A percentile compares a stretch with the other conserved stretches of the same genome.
These are phyloP conservation scores for Lactuca saligna DNA, from an alignment of 129 eudicot genomes.

Conservation along the genomic window DNA sequence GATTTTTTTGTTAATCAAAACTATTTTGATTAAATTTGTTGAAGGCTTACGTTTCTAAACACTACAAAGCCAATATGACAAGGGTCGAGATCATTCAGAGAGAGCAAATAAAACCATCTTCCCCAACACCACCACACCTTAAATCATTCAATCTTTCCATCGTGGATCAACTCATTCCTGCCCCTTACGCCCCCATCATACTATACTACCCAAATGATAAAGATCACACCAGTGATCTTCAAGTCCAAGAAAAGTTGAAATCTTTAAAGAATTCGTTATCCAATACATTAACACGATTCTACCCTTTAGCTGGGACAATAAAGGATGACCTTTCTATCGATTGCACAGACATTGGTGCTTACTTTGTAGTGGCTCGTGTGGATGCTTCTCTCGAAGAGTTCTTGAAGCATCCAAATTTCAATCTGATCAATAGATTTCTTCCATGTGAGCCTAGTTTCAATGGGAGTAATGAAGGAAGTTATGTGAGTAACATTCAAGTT, in stretches of 20 bases:
- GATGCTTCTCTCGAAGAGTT: constrained; percentile 8
- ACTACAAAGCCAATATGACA: not conserved
- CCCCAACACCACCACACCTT: constrained; percentile 35
- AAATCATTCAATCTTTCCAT: constrained; percentile 14
- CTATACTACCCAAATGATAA: constrained; percentile 12
- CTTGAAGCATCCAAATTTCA: constrained; percentile 11
- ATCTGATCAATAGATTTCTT: constrained; percentile 20
- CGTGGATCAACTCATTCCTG: constrained; percentile 21
- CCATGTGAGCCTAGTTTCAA: constrained; percentile 9
- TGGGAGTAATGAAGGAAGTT: not conserved
- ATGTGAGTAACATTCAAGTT: constrained; percentile 31
- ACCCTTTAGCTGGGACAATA: constrained; percentile 39
- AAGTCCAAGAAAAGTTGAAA: not conserved
- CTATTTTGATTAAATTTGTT: no score
- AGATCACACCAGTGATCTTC: not conserved
- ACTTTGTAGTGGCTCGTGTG: constrained; percentile 16
- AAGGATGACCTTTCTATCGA: constrained; percentile 17
- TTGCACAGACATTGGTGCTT: constrained; percentile 37
- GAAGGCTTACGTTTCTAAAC: no score
- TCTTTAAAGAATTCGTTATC: constrained; percentile 26
- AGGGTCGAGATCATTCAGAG: not conserved
- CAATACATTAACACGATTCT: constrained; percentile 25
- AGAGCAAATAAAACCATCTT: constrained; percentile 28
- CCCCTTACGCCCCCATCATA: constrained; percentile 21
- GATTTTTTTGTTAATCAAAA: no score